Evolutionary conservation across 106 monocot species (phyloP).

Genomic region (Phalaenopsis equestris): DNA sequence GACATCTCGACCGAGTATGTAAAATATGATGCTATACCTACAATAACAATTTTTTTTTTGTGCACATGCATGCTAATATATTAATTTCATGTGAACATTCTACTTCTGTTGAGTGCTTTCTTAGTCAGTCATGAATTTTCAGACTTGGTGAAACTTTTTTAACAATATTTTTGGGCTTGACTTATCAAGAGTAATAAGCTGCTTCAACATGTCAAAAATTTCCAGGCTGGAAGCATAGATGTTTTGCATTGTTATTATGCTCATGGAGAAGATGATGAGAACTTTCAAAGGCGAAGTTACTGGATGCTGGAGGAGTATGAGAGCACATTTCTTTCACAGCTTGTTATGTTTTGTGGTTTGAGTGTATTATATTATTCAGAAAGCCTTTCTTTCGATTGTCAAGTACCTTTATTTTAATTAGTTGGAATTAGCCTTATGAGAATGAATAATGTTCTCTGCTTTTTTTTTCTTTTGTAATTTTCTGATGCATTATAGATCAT

Average conservation of each 20-base stretch:
- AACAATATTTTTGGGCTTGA: neutral
- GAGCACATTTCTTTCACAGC: neutral
- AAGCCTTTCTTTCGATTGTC: neutral
- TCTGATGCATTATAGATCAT: neutral
- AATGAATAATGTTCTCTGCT: neutral
- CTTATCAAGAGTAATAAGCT: neutral
- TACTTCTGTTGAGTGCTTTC: neutral
- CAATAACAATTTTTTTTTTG: neutral
- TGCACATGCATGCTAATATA: neutral
- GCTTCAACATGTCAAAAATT: neutral
- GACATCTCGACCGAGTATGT: neutral
- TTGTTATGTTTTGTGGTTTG: neutral
- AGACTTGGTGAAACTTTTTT: too few relatives aligned
- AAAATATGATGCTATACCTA: neutral
- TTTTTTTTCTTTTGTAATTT: neutral
- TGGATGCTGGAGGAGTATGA: conserved; percentile 91
- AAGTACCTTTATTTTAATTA: neutral
- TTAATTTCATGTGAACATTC: neutral
- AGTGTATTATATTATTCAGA: neutral
- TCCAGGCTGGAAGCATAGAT: conserved; percentile 82
- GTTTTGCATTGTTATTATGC: conserved; percentile 97
- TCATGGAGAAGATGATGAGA: conserved; percentile 82
- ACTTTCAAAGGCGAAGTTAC: conserved; percentile 85
- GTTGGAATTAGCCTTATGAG: neutral
- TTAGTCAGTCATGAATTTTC: too few relatives aligned